Base-by-base conservation (phyloP, 2,329 filamentous ascomycete genomes). In the Thermothelomyces thermophilus region DNA sequence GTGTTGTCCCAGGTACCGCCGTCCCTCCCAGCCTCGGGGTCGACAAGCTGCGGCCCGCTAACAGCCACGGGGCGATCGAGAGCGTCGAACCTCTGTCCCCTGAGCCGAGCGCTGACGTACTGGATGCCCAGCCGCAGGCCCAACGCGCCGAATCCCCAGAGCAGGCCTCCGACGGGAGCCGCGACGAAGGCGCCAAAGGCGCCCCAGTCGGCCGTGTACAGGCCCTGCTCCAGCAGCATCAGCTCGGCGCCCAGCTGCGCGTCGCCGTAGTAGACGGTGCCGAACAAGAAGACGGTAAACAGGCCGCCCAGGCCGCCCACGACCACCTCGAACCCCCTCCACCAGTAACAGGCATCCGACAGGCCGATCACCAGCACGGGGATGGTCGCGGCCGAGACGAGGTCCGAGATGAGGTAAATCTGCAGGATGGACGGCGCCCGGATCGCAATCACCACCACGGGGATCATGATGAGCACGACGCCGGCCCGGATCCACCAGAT, bases 151-250 rank as follows among this genome's bases (percentile, higher is more conserved):
- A 82, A 75, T 0, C 80, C 85, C 77, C 84, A 90, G 30, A 90
- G 67, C 16, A 91, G 61, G 19, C 85, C 85, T 1, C 87, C 87
- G 2, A 90, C 68, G 0, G 87, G 87, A 0, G 87, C 87, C 9
- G 84, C 86, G 4, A 91, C 83, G 60, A 91, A 93, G 4, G 87
- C 86, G 59, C 87, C 87, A 65, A 93, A 93, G 1, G 79, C 85
- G 55, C 81, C 84, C 88, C 88, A 93, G 65, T 91, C 87, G 41
- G 82, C 75, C 0, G 74, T 79, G 66, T 90, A 93, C 17, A 93
- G 72, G 0, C 87, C 87, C 56, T 83, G 73, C 63, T 87, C 75
- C 11, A 93, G 69, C 22, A 91, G 71, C 43, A 93, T 76, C 48
- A 93, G 76, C 51, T 83, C 73, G 1, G 75, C 83, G 5, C 84